Conservation (phyloP, 1,284 basidiomycete species). For the Sphaerobolus stellatus region DNA sequence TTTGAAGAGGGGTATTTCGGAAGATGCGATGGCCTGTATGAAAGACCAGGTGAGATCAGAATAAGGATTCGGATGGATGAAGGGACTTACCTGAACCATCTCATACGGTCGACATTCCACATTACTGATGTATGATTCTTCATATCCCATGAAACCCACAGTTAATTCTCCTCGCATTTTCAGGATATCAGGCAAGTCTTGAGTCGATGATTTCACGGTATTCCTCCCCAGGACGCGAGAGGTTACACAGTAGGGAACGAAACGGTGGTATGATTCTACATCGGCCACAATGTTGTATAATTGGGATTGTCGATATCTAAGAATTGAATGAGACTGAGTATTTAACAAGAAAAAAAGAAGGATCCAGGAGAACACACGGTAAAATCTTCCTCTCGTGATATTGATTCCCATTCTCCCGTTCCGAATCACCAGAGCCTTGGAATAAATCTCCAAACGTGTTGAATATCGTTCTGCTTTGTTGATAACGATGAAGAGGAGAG, state of each 20-base stretch:
- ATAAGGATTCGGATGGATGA: background rate
- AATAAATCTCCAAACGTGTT: conserved; percentile 8
- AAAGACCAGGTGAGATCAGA: conserved; percentile 2
- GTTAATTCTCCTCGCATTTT: conserved; percentile 82
- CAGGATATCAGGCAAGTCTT: conserved; percentile 30
- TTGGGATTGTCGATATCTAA: conserved; percentile 70
- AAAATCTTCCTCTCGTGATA: conserved; percentile 71
- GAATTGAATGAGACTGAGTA: conserved; percentile 23
- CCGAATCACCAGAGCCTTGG: background rate
- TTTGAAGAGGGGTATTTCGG: conserved; percentile 84
- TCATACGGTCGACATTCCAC: conserved; percentile 78
- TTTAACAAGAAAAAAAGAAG: conserved; percentile 12
- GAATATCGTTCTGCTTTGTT: conserved; percentile 2
- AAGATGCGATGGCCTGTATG: conserved; percentile 69
- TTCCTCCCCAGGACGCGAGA: conserved; percentile 63
- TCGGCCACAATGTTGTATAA: conserved; percentile 88
- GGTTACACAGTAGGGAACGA: conserved; percentile 86
- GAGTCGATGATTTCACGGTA: conserved; percentile 23
- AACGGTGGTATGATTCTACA: conserved; percentile 81
- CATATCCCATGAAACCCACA: conserved; percentile 85
- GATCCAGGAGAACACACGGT: conserved; percentile 68
- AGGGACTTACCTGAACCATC: conserved; percentile 70
- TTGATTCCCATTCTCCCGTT: conserved; percentile 34
- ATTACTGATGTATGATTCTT: conserved; percentile 84
- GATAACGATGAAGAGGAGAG: background rate